These are phyloP conservation scores for Clarkia xantiana DNA, from an alignment of 345 rosid genomes.

Conservation along the genomic window DNA sequence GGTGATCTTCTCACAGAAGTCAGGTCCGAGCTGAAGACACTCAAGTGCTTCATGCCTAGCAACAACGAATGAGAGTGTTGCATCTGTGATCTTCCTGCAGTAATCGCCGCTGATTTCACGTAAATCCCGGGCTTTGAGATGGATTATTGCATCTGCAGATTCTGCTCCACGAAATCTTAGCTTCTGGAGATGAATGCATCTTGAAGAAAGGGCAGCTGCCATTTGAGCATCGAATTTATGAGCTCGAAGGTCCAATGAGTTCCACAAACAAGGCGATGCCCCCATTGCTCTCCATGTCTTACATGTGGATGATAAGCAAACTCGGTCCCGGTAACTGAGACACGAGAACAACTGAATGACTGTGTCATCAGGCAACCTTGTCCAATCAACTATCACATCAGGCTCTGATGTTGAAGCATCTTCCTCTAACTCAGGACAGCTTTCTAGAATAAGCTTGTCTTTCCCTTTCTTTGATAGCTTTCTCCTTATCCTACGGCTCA, in stretches of 20 bases:
- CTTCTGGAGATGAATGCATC: conserved; percentile 45
- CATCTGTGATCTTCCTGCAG: conserved; percentile 66
- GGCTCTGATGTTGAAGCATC: conserved; percentile 23
- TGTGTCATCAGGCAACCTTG: conserved; percentile 59
- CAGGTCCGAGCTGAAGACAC: conserved; percentile 76
- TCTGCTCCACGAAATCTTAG: conserved; percentile 68
- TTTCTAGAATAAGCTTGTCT: conserved; percentile 26
- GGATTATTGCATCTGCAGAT: conserved; percentile 63
- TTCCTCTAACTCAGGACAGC: conserved; percentile 42
- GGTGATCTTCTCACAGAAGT: conserved; percentile 65
- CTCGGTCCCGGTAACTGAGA: conserved; percentile 68
- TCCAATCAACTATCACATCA: conserved; percentile 42
- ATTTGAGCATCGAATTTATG: conserved; percentile 41
- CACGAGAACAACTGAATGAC: conserved; percentile 52
- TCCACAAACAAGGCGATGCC: conserved; percentile 54
- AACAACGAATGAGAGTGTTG: conserved; percentile 53
- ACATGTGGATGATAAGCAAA: conserved; percentile 55
- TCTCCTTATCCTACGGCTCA: conserved; percentile 72
- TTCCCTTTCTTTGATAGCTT: conserved; percentile 51
- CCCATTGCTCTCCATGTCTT: conserved; percentile 47
- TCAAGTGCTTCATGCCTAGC: conserved; percentile 66
- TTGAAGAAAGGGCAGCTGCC: conserved; percentile 42
- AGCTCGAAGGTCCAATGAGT: conserved; percentile 58
- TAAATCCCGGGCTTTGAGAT: conserved; percentile 47
- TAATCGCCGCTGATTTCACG: conserved; percentile 64